Percentiles rank a stretch among this genome's conserved stretches.
Evolutionary conservation across 2,329 filamentous ascomycete species (phyloP).

Genomic region (Trichoderma pleuroti): DNA sequence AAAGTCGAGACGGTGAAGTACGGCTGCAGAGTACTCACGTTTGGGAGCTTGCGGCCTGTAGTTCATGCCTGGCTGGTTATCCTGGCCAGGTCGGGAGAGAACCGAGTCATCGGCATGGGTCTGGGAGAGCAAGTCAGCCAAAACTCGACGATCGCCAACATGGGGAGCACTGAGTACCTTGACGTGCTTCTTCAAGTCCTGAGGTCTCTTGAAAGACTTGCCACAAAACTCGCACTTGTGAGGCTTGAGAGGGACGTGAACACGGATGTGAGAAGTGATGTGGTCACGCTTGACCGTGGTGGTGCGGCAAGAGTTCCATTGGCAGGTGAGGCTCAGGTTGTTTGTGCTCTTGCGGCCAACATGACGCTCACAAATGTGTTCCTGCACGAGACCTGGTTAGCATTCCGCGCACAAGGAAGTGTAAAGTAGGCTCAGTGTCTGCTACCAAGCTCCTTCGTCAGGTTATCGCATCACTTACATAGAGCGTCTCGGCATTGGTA

Average conservation of each 20-base stretch:
- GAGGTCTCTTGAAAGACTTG: constrained; percentile 98
- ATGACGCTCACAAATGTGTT: constrained; percentile 97
- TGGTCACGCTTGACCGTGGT: constrained; percentile 98
- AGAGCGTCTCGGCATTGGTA: constrained; percentile 54
- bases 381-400: constrained; percentile 48
- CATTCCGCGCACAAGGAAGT: background rate
- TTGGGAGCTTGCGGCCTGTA: constrained; percentile 54
- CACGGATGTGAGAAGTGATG: constrained; percentile 97
- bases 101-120: constrained; percentile 96
- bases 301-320: constrained; percentile 94
- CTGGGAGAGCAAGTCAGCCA: constrained; percentile 35
- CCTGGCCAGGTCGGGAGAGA: constrained; percentile 51
- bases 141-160: background rate
- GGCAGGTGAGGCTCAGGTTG: constrained; percentile 94
- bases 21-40: constrained; percentile 41
- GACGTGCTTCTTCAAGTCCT: constrained; percentile 99
- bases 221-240: constrained; percentile 99
- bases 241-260: constrained; percentile 97
- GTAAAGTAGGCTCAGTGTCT: background rate
- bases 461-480: no score
- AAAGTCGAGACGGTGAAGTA: background rate
- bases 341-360: constrained; percentile 99
- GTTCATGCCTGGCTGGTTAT: constrained; percentile 50
- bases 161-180: constrained; percentile 57
- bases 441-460: no score